Percentiles rank a stretch among this genome's conserved stretches.
phyloP scores from a whole-genome alignment of 441 rosid species.

The Adansonia grandidieri region DNA sequence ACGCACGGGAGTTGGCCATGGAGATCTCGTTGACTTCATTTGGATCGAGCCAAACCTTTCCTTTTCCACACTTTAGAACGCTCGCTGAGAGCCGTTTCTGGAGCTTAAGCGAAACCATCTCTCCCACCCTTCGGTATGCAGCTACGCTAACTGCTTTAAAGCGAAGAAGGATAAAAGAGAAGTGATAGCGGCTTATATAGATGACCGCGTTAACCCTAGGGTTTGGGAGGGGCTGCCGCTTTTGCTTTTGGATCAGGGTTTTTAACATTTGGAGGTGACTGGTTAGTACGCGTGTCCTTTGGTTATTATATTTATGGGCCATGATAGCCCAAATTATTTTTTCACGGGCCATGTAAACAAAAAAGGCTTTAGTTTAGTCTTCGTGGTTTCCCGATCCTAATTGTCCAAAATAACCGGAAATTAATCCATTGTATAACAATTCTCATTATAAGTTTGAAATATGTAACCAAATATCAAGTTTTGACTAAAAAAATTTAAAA shows the following conservation, averaged over 20 bases:
- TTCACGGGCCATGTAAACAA: not conserved
- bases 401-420: not conserved
- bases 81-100: constrained; percentile 80
- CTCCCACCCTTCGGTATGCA: not conserved
- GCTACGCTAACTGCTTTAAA: not conserved
- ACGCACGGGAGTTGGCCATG: constrained; percentile 85
- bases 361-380: not conserved
- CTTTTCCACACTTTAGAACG: constrained; percentile 72
- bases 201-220: constrained; percentile 14
- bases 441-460: no score
- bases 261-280: not conserved
- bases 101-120: constrained; percentile 78
- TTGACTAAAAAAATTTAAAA: not conserved
- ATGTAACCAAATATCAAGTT: no score
- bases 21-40: constrained; percentile 73
- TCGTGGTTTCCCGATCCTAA: not conserved
- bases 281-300: not conserved
- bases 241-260: not conserved
- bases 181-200: not conserved
- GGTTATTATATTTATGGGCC: not conserved
- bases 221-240: constrained; percentile 2
- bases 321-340: not conserved
- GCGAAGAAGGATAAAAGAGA: not conserved
- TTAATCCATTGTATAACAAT: not conserved
- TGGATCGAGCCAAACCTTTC: constrained; percentile 83